Conservation (phyloP, 257 asterid genomes). For the Scutellaria minor region DNA sequence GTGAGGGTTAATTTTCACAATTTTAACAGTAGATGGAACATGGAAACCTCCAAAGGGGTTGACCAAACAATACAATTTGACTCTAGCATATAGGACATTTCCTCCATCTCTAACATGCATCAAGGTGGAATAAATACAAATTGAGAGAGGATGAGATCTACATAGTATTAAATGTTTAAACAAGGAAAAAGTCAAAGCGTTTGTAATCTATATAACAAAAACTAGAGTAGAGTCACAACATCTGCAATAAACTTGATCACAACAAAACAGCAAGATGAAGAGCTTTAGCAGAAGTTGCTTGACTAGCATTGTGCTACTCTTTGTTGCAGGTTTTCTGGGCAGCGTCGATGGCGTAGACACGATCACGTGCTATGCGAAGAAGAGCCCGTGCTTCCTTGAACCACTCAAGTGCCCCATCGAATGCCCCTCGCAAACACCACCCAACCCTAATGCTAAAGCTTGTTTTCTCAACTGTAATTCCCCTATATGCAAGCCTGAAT, state of each 20-base stretch:
- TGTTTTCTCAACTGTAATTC: constrained; percentile 62
- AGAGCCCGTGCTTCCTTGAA: constrained; percentile 48
- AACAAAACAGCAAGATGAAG: not conserved
- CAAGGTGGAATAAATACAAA: not conserved
- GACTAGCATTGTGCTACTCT: not conserved
- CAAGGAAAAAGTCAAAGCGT: too few species aligned
- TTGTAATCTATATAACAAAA: too few species aligned
- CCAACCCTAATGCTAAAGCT: constrained; percentile 47
- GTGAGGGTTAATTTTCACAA: too few species aligned
- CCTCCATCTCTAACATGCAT: too few species aligned
- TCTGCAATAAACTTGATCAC: too few species aligned
- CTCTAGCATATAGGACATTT: too few species aligned
- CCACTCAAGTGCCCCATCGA: constrained; percentile 44
- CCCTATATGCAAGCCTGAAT: constrained; percentile 58
- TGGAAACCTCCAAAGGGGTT: too few species aligned
- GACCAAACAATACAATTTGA: too few species aligned
- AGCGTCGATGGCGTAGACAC: not conserved
- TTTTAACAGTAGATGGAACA: too few species aligned
- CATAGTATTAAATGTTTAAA: too few species aligned
- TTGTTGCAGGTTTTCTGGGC: too few species aligned
- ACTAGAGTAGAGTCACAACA: too few species aligned
- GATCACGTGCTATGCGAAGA: not conserved
- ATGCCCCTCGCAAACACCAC: constrained; percentile 49
- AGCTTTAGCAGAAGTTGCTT: not conserved
- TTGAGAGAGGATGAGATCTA: not conserved